Percentiles rank a stretch among this genome's conserved stretches.
Evolutionary conservation across 495 filamentous ascomycete species (phyloP).

Genomic region (Penicillium arizonense): DNA sequence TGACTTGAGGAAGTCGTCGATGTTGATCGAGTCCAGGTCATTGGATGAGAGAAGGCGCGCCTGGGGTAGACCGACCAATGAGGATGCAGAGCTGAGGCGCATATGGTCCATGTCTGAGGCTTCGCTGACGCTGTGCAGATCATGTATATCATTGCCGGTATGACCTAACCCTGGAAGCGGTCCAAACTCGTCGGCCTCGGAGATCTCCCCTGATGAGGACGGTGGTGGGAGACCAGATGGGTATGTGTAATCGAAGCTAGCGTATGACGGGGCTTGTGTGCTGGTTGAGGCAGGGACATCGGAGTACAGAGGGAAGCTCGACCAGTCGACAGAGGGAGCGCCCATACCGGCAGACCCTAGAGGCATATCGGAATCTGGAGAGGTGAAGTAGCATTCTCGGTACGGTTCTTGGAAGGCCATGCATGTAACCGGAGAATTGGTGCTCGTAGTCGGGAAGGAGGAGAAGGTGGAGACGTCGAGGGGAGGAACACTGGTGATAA

Average conservation of each 20-base stretch:
- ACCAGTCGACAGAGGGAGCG: constrained; percentile 71
- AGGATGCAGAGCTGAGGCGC: constrained; percentile 52
- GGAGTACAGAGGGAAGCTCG: constrained; percentile 63
- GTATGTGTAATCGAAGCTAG: constrained; percentile 61
- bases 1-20: constrained; percentile 60
- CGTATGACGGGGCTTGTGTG: constrained; percentile 68
- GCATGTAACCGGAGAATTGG: constrained; percentile 38
- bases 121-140: constrained; percentile 52
- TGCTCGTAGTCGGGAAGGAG: constrained; percentile 33
- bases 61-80: constrained; percentile 52
- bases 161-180: constrained; percentile 36
- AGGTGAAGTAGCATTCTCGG: constrained; percentile 41
- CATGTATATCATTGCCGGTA: constrained; percentile 36
- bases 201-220: constrained; percentile 74
- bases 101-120: constrained; percentile 54
- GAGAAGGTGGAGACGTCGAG: constrained; percentile 39
- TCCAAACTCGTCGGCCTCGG: constrained; percentile 68
- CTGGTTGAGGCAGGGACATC: constrained; percentile 61
- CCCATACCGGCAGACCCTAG: constrained; percentile 64
- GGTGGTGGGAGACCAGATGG: constrained; percentile 52
- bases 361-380: constrained; percentile 62
- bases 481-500: constrained; percentile 37
- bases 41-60: constrained; percentile 49
- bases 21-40: constrained; percentile 58
- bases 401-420: constrained; percentile 45